Conservation (phyloP, 192 early-diverging fungal species). For the Podochytrium sp. region DNA sequence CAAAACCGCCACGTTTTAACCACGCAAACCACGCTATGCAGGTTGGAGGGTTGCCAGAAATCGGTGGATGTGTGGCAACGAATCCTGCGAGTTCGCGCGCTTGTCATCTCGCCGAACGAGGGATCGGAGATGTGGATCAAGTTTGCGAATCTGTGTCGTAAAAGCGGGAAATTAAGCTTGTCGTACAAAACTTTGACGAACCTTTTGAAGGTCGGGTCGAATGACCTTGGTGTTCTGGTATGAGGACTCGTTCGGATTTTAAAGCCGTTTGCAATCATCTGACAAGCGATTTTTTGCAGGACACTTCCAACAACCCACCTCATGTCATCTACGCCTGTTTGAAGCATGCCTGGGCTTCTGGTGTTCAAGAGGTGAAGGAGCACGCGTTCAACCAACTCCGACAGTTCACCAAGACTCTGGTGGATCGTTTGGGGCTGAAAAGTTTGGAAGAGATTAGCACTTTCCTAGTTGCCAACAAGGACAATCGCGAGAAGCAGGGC, state of each 20-base stretch:
- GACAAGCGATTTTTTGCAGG: neutral
- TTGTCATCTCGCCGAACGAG: conserved; percentile 77
- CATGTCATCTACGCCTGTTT: conserved; percentile 79
- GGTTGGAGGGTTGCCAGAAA: conserved; percentile 62
- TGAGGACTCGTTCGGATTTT: neutral
- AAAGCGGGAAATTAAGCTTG: conserved; percentile 72
- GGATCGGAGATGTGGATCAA: conserved; percentile 88
- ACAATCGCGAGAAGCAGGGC: neutral
- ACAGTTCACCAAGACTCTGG: conserved; percentile 66
- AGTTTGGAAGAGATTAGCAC: neutral
- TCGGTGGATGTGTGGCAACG: conserved; percentile 89
- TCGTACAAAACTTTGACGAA: conserved; percentile 69
- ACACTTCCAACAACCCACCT: conserved; percentile 41
- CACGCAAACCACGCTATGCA: conserved; percentile 9
- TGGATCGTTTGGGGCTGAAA: conserved; percentile 35
- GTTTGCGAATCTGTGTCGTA: conserved; percentile 85
- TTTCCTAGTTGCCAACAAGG: conserved; percentile 15
- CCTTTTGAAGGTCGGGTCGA: conserved; percentile 57
- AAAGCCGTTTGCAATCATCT: neutral
- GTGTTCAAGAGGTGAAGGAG: conserved; percentile 33
- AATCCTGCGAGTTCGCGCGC: conserved; percentile 74
- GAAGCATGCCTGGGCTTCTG: conserved; percentile 77
- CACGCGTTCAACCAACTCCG: conserved; percentile 67
- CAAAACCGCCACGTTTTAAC: no score
- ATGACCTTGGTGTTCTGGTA: conserved; percentile 31